These are phyloP conservation scores for Penium margaritaceum DNA, from an alignment of 139 green algal species.

Conservation along the genomic window DNA sequence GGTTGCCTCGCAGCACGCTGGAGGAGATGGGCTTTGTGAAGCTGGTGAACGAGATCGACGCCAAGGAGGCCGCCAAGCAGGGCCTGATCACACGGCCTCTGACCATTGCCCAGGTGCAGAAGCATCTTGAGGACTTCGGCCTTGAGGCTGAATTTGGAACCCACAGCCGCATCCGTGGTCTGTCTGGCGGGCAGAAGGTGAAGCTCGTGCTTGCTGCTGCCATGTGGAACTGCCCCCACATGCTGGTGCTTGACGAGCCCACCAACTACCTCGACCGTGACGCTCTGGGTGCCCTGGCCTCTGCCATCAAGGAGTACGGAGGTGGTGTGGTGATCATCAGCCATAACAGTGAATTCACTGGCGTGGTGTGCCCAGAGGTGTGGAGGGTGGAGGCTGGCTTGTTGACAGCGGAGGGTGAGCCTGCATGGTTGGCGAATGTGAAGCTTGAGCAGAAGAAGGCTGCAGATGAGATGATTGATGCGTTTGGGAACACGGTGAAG, in stretches of 20 bases:
- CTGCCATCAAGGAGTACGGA: constrained; percentile 56
- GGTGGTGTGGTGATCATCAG: constrained; percentile 67
- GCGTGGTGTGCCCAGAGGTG: constrained; percentile 22
- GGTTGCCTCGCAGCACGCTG: constrained; percentile 55
- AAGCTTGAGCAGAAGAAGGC: constrained; percentile 19
- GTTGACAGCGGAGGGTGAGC: constrained; percentile 17
- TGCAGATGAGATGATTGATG: constrained; percentile 40
- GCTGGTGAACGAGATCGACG: constrained; percentile 78
- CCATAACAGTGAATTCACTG: constrained; percentile 57
- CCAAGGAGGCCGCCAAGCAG: constrained; percentile 70
- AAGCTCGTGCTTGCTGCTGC: constrained; percentile 67
- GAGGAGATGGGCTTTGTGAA: constrained; percentile 80
- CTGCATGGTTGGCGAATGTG: constrained; percentile 5
- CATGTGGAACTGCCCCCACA: constrained; percentile 66
- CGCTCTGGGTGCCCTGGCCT: constrained; percentile 24
- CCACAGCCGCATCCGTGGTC: constrained; percentile 43
- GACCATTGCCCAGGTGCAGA: constrained; percentile 52
- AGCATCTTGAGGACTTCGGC: constrained; percentile 64
- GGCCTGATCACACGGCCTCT: constrained; percentile 76
- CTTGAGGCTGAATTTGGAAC: too few relatives aligned
- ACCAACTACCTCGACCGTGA: constrained; percentile 76
- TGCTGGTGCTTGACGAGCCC: constrained; percentile 66
- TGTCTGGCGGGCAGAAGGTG: constrained; percentile 64
- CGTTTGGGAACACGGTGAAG: constrained; percentile 42
- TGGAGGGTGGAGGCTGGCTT: constrained; percentile 24